These are phyloP conservation scores for Guyanaporus albipodus DNA, from an alignment of 768 basidiomycete species.

Conservation along the genomic window DNA sequence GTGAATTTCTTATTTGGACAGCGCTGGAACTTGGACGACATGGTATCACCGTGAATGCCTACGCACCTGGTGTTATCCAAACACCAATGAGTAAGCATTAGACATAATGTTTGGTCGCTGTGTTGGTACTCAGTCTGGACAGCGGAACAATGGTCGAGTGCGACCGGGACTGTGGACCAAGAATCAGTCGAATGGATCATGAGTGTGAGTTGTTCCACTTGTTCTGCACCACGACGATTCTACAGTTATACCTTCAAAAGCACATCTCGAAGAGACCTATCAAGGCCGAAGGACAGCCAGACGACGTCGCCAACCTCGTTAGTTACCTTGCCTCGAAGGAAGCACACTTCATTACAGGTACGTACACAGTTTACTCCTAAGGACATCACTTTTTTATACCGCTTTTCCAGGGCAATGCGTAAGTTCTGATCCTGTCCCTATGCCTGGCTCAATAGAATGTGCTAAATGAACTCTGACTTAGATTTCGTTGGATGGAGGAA, in stretches of 20 bases:
- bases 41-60: conserved; percentile 37
- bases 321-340: background rate
- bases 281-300: background rate
- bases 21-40: conserved; percentile 28
- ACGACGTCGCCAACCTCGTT: background rate
- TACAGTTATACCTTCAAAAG: background rate
- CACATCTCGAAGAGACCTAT: background rate
- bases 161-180: background rate
- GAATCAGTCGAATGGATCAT: background rate
- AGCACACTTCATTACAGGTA: background rate
- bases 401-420: conserved; percentile 1
- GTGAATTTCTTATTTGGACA: background rate
- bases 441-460: background rate
- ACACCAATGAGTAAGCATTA: conserved; percentile 31
- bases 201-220: background rate
- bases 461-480: background rate
- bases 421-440: background rate
- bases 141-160: too few relatives aligned
- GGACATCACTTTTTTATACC: background rate
- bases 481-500: conserved; percentile 2
- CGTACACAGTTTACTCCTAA: background rate
- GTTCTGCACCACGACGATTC: too few relatives aligned
- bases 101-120: too few relatives aligned
- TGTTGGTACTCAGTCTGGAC: too few relatives aligned
- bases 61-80: conserved; percentile 33